These are phyloP conservation scores for Botryotinia convoluta DNA, from an alignment of 2,329 filamentous ascomycete genomes.

Conservation along the genomic window DNA sequence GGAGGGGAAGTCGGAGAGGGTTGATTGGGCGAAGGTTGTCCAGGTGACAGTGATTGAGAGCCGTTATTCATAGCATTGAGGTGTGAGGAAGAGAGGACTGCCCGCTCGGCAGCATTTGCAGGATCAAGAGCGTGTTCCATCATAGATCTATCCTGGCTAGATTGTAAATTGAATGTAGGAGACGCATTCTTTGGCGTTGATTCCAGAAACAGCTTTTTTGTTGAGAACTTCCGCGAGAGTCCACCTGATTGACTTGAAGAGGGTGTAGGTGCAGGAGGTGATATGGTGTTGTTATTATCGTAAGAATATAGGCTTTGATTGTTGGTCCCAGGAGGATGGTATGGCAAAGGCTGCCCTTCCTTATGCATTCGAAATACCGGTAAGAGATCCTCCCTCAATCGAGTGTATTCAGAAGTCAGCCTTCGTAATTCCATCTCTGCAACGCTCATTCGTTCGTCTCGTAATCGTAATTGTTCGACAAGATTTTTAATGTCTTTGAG, in stretches of 20 bases:
- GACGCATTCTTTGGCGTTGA: slow-evolving; percentile 73
- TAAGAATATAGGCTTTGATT: slow-evolving; percentile 47
- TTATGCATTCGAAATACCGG: slow-evolving; percentile 88
- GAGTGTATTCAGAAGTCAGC: slow-evolving; percentile 83
- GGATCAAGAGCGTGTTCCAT: slow-evolving; percentile 67
- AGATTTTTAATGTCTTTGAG: slow-evolving; percentile 90
- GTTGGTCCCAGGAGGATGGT: slow-evolving; percentile 35
- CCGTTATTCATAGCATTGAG: slow-evolving; percentile 68
- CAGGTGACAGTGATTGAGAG: slow-evolving; percentile 52
- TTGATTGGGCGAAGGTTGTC: slow-evolving; percentile 63
- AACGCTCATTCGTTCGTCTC: slow-evolving; percentile 84
- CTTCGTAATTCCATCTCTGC: slow-evolving; percentile 81
- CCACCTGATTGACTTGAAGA: slow-evolving; percentile 51
- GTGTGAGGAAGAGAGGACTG: slow-evolving; percentile 65
- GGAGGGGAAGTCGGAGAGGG: slow-evolving; percentile 69
- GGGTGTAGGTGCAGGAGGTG: slow-evolving; percentile 57
- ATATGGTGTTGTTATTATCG: slow-evolving; percentile 48
- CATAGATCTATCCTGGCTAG: slow-evolving; percentile 58
- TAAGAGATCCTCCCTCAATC: slow-evolving; percentile 85
- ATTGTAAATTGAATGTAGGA: slow-evolving; percentile 58
- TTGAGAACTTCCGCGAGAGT: slow-evolving; percentile 70
- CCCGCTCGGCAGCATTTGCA: slow-evolving; percentile 64
- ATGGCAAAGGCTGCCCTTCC: slow-evolving; percentile 83
- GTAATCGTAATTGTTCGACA: slow-evolving; percentile 82
- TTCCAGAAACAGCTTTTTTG: slow-evolving; percentile 71